These are phyloP conservation scores for Aspergillus brunneoviolaceus DNA, from an alignment of 2,329 filamentous ascomycete genomes.

Conservation along the genomic window DNA sequence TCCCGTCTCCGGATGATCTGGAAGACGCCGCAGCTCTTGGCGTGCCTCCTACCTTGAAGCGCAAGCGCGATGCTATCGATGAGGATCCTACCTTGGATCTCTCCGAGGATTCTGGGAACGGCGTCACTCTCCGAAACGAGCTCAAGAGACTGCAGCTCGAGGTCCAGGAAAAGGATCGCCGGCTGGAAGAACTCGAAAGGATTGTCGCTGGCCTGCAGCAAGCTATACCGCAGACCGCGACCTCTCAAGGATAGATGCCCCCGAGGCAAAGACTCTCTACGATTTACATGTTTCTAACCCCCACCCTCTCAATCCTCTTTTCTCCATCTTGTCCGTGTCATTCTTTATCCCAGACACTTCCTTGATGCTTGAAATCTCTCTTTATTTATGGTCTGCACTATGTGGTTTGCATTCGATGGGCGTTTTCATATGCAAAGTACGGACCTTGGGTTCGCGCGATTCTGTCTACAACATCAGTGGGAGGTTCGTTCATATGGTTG, in stretches of 20 bases:
- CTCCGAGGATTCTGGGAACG: conserved; percentile 43
- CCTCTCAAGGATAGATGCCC: conserved; percentile 18
- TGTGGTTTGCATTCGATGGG: conserved; percentile 33
- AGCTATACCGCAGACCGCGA: conserved; percentile 33
- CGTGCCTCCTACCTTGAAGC: conserved; percentile 33
- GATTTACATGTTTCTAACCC: background rate
- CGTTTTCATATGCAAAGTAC: conserved; percentile 28
- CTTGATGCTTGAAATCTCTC: conserved; percentile 10
- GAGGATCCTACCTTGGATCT: conserved; percentile 26
- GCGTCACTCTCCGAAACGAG: conserved; percentile 57
- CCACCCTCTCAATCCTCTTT: background rate
- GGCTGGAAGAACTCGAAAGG: conserved; percentile 43
- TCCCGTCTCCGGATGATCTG: conserved; percentile 30
- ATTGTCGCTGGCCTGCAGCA: conserved; percentile 40
- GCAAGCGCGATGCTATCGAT: conserved; percentile 35
- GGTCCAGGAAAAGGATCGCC: conserved; percentile 57
- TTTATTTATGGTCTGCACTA: conserved; percentile 13
- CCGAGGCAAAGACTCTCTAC: background rate
- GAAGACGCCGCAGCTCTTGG: conserved; percentile 33
- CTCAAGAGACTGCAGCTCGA: conserved; percentile 66
- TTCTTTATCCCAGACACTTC: conserved; percentile 12
- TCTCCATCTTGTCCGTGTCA: conserved; percentile 3
- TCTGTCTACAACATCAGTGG: conserved; percentile 17
- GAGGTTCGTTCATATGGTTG: conserved; percentile 22
- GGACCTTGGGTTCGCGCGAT: conserved; percentile 15